phyloP scores from a whole-genome alignment of 179 eudicot species.

The Carnegiea gigantea region DNA sequence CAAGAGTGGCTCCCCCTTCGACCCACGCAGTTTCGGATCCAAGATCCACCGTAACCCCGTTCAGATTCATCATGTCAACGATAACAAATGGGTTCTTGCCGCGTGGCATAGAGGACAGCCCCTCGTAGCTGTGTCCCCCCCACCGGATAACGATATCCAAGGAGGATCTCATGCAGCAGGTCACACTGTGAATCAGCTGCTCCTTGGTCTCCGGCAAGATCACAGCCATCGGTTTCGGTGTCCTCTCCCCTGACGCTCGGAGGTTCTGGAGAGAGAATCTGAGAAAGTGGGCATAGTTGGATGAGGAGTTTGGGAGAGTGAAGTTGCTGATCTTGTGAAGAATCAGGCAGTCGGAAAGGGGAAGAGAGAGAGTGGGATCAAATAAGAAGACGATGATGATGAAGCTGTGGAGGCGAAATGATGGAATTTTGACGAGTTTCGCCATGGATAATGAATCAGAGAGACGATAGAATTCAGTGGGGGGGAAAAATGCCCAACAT shows the following conservation, averaged over 20 bases:
- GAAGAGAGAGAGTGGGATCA: background rate
- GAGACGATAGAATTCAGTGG: background rate
- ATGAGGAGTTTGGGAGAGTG: constrained; percentile 32
- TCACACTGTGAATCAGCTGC: constrained; percentile 36
- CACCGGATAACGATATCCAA: constrained; percentile 51
- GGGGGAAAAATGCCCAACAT: too few relatives aligned
- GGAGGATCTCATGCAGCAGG: constrained; percentile 32
- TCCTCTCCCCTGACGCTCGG: constrained; percentile 24
- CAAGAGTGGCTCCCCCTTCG: constrained; percentile 73
- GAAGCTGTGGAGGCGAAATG: background rate
- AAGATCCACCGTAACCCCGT: constrained; percentile 45
- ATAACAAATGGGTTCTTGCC: constrained; percentile 42
- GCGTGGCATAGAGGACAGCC: constrained; percentile 51
- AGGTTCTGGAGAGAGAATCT: constrained; percentile 66
- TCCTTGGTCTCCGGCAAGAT: constrained; percentile 48
- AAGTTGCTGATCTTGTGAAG: constrained; percentile 45
- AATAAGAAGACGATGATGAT: background rate
- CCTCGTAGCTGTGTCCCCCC: constrained; percentile 76
- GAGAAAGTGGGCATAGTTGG: constrained; percentile 31
- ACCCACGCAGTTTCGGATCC: constrained; percentile 59
- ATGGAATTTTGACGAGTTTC: background rate
- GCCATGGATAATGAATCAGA: constrained; percentile 20
- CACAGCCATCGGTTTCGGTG: constrained; percentile 53
- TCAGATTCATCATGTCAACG: constrained; percentile 59
- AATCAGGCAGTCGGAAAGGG: constrained; percentile 38